These are phyloP conservation scores for Psilocybe subaeruginosa DNA, from an alignment of 768 basidiomycete genomes.

Conservation along the genomic window DNA sequence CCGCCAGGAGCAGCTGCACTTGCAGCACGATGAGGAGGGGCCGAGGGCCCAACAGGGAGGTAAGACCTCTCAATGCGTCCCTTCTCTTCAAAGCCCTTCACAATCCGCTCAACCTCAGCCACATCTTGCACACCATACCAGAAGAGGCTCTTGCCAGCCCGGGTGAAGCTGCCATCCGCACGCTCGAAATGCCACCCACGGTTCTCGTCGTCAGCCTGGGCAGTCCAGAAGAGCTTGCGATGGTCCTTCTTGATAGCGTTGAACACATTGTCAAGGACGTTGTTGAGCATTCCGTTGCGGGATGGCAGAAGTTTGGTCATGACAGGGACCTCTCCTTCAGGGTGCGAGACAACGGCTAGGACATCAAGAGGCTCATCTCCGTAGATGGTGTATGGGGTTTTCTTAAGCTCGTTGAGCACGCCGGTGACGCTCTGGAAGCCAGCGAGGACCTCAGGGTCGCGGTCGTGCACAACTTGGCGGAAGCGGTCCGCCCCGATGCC, in stretches of 20 bases:
- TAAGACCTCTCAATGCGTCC: constrained; percentile 87
- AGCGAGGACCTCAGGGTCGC: constrained; percentile 87
- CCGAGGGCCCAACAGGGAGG: constrained; percentile 83
- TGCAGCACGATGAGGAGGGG: constrained; percentile 54
- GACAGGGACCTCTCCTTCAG: constrained; percentile 85
- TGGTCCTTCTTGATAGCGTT: constrained; percentile 96
- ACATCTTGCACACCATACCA: constrained; percentile 97
- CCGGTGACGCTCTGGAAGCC: constrained; percentile 88
- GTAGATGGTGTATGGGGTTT: constrained; percentile 89
- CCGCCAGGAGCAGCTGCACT: constrained; percentile 36
- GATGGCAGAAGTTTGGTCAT: constrained; percentile 92
- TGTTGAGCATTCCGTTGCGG: constrained; percentile 88
- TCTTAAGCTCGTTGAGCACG: constrained; percentile 80
- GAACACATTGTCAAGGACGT: constrained; percentile 96
- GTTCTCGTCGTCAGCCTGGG: constrained; percentile 94
- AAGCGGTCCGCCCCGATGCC: constrained; percentile 91
- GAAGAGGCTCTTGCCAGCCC: constrained; percentile 92
- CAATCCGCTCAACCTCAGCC: constrained; percentile 85
- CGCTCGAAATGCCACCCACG: constrained; percentile 98
- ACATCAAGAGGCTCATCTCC: constrained; percentile 99
- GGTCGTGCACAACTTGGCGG: constrained; percentile 92
- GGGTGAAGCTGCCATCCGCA: constrained; percentile 95
- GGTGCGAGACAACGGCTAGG: constrained; percentile 92
- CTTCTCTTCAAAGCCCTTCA: constrained; percentile 74
- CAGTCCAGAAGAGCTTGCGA: constrained; percentile 96